A percentile compares a stretch with the other conserved stretches of the same genome.
Conservation (phyloP, 345 rosid genomes). For the Dimocarpus longan region DNA sequence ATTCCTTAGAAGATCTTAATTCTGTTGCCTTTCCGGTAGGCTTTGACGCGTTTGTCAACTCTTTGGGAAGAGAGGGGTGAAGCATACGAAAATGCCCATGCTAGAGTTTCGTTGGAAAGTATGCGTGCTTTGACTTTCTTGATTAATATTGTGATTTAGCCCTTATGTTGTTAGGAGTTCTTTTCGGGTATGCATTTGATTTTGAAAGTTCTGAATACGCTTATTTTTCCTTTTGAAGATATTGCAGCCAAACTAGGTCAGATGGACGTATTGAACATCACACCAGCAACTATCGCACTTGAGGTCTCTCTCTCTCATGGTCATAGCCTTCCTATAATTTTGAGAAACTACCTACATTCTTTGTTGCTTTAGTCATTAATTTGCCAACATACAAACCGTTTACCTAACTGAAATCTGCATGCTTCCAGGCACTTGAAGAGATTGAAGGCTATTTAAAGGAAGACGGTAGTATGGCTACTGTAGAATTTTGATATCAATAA, state of each 20-base stretch:
- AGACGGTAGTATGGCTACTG: slow-evolving; percentile 31
- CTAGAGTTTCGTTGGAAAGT: slow-evolving; percentile 89
- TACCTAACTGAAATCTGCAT: slow-evolving; percentile 9
- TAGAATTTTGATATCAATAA: slow-evolving; percentile 16
- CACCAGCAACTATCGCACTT: slow-evolving; percentile 76
- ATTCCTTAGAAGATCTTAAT: not conserved
- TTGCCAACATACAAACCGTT: not conserved
- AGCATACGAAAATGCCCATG: slow-evolving; percentile 71
- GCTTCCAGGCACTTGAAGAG: slow-evolving; percentile 55
- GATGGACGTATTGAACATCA: slow-evolving; percentile 58
- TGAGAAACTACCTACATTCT: not conserved
- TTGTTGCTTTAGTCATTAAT: not conserved
- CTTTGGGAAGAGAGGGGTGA: slow-evolving; percentile 74
- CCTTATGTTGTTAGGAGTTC: not conserved
- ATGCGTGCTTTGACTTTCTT: slow-evolving; percentile 24
- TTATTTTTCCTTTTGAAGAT: slow-evolving; percentile 40
- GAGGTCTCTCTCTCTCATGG: slow-evolving; percentile 55
- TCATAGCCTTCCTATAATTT: too few species aligned
- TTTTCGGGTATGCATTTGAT: not conserved
- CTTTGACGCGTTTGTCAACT: slow-evolving; percentile 65
- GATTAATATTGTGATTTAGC: not conserved
- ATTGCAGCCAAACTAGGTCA: slow-evolving; percentile 76
- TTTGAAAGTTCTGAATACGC: not conserved
- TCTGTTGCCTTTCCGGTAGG: slow-evolving; percentile 43
- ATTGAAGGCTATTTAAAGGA: slow-evolving; percentile 46